A percentile compares a stretch with the other conserved stretches of the same genome.
Conservation (phyloP, 148 eudicot species). For the Amaranthus hypochondriacus region DNA sequence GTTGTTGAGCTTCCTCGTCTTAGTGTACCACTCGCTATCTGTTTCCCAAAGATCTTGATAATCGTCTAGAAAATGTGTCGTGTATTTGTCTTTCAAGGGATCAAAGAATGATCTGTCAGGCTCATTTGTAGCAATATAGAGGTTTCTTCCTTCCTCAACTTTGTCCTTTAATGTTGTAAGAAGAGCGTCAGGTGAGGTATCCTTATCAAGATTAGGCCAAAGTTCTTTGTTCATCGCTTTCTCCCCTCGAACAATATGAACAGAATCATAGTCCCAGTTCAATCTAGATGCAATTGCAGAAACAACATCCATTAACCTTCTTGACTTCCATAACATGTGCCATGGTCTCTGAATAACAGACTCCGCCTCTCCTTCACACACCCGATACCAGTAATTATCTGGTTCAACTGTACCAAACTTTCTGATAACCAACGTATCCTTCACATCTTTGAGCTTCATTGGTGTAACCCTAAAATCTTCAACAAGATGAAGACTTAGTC, state of each 20-base stretch:
- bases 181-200: slow-evolving; percentile 75
- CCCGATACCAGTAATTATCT: slow-evolving; percentile 93
- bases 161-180: slow-evolving; percentile 48
- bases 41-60: slow-evolving; percentile 83
- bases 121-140: slow-evolving; percentile 76
- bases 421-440: slow-evolving; percentile 71
- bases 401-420: slow-evolving; percentile 86
- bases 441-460: slow-evolving; percentile 54
- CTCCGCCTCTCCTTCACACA: slow-evolving; percentile 92
- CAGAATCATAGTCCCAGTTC: slow-evolving; percentile 90
- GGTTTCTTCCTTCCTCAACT: slow-evolving; percentile 74
- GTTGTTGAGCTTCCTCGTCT: slow-evolving; percentile 63
- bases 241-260: slow-evolving; percentile 84
- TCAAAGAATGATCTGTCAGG: slow-evolving; percentile 60
- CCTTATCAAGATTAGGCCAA: slow-evolving; percentile 88
- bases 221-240: slow-evolving; percentile 65
- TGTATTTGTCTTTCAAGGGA: slow-evolving; percentile 80
- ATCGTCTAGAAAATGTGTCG: slow-evolving; percentile 80
- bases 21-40: slow-evolving; percentile 75
- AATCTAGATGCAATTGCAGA: slow-evolving; percentile 65
- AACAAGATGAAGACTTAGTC: slow-evolving; percentile 50
- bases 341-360: slow-evolving; percentile 83
- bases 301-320: slow-evolving; percentile 80
- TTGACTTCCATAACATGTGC: slow-evolving; percentile 87
- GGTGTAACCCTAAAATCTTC: slow-evolving; percentile 79